Evolutionary conservation across 768 basidiomycete species (phyloP), one percentile per base, ranked within the genome.

Genomic region (Rubroboletus satanas): DNA sequence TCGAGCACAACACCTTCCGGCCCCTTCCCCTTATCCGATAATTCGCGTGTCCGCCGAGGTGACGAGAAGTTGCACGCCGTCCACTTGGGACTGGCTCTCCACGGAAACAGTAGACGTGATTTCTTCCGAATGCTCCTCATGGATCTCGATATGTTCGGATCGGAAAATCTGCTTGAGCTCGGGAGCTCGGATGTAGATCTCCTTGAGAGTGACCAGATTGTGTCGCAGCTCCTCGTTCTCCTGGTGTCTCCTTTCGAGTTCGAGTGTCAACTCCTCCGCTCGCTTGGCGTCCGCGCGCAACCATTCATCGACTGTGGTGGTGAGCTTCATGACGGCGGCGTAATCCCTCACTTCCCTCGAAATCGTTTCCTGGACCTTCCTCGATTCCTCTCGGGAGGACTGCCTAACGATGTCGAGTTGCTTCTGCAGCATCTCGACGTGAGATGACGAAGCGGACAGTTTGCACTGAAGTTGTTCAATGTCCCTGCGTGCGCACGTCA

Each of bases 1-100:
- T 53, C 29, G 59, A 36, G 33, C 60, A 61, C 37, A 61, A 31
- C 14, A 61, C 51, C 17, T 53, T 61, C 23, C 51, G 36, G 21
- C 49, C 55, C 23, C 4, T 26, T 26, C 26, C 26, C 26, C 4
- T 26, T 5, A 26, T 26, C 26, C 26, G 26, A 26, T 3, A 0
- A 5, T 26, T 26, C 26, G 26, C 4, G 26, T 26, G 26, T 61
- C 58, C 17, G 48, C 58, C 2, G 52, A 45, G 21, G 41, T 28
- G 33, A 55, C 28, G 14, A 59, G 46, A 18, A 31, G 45, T 15
- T 43, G 45, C 14, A 54, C 57, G 2, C 2, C 9, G 5, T 9
- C 23, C 7, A 55, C 17, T 23, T 50, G 56, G 42, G 46, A 28
- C 33, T 48, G 50, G 23, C 36, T 29, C 15, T 49, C 56, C 7